Base-by-base conservation (phyloP, 805 yeast genomes). In the Schizosaccharomyces octosporus region DNA sequence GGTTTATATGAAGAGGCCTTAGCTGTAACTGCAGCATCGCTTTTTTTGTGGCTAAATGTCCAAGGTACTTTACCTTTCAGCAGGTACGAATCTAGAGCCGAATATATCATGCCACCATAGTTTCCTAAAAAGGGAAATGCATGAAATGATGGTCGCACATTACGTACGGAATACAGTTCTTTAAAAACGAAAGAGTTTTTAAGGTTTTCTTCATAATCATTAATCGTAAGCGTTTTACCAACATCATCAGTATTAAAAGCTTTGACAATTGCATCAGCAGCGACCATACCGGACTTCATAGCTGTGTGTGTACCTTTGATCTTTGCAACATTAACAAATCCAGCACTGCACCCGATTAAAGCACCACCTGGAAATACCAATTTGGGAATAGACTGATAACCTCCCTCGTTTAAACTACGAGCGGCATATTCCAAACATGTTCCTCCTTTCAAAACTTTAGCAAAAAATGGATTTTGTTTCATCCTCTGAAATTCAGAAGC, bases 281-380 rank as follows among this genome's bases (percentile, higher is more conserved):
- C 98, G 36, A 93, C 72, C 78, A 93, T 83, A 41, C 97, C 98
- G 9, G 93, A 78, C 72, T 93, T 93, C 81, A 93, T 87, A 0
- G 99, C 97, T 0, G 96, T 90, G 71, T 93, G 99, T 0, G 97
- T 83, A 17, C 99, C 99, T 73, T 93, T 93, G 68, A 93, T 86
- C 72, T 90, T 93, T 61, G 98, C 97, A 55, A 93, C 97, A 70
- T 93, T 93, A 81, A 93, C 79, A 71, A 93, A 90, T 0, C 98
- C 98, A 3, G 98, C 98, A 62, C 94, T 76, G 62, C 95, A 93
- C 41, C 99, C 99, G 48, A 93, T 90, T 36, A 93, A 73, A 7
- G 88, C 83, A 61, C 98, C 99, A 60, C 99, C 99, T 1, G 97
- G 97, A 79, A 93, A 93, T 65, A 83, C 75, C 62, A 93, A 76